phyloP scores from a whole-genome alignment of 140 eudicot species.

The Cichorium intybus region DNA sequence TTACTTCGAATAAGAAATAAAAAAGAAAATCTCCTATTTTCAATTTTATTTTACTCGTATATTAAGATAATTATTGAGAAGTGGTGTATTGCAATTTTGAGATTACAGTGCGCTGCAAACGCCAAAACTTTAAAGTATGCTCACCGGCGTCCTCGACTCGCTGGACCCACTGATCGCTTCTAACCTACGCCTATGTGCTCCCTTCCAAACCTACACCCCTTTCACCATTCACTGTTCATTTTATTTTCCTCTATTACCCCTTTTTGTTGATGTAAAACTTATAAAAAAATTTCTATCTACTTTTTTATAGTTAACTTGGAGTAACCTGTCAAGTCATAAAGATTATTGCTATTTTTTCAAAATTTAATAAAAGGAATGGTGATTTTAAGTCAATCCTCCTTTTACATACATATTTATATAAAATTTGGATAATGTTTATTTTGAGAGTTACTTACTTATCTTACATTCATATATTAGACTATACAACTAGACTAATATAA shows the following conservation, averaged over 20 bases:
- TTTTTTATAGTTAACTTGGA: background rate
- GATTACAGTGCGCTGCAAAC: conserved; percentile 12
- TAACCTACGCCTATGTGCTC: conserved; percentile 25
- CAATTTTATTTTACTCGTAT: background rate
- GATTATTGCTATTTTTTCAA: background rate
- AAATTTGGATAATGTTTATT: no score
- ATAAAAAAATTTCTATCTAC: background rate
- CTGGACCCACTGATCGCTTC: conserved; percentile 27
- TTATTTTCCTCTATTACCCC: background rate
- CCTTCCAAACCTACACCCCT: conserved; percentile 23
- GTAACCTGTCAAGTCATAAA: background rate
- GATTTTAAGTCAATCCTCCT: no score
- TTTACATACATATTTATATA: no score
- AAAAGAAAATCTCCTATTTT: background rate
- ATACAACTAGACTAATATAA: background rate
- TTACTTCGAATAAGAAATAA: background rate
- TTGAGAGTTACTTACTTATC: background rate
- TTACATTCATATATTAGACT: background rate
- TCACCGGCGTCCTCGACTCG: conserved; percentile 35
- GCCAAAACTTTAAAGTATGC: conserved; percentile 16
- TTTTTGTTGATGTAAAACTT: background rate
- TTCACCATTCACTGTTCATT: conserved; percentile 11
- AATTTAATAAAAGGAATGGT: no score
- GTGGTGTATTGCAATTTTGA: background rate
- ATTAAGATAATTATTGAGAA: background rate